These are phyloP conservation scores for Serendipita sp. DNA, from an alignment of 768 basidiomycete genomes.

Conservation along the genomic window DNA sequence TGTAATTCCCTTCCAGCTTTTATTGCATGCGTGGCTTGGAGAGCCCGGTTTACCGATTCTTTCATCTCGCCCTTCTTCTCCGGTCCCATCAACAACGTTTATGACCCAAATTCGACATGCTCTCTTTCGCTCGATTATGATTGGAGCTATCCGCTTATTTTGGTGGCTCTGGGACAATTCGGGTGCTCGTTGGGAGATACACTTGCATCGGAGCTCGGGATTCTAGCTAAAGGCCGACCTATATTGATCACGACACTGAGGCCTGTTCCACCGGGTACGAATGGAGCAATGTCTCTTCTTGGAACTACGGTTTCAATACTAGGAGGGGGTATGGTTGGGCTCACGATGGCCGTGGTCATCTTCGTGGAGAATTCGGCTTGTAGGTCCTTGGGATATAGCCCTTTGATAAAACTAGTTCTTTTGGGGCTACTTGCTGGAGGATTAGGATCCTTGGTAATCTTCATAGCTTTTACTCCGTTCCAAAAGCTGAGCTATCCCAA, in stretches of 20 bases:
- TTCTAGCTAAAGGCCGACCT: slow-evolving; percentile 54
- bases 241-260: slow-evolving; percentile 64
- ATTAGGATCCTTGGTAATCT: slow-evolving; percentile 58
- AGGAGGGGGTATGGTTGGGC: slow-evolving; percentile 62
- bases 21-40: slow-evolving; percentile 48
- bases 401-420: slow-evolving; percentile 30
- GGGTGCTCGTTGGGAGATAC: slow-evolving; percentile 85
- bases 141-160: slow-evolving; percentile 46
- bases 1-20: slow-evolving; percentile 61
- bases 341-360: slow-evolving; percentile 39
- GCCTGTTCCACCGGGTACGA: slow-evolving; percentile 74
- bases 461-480: not conserved
- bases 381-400: slow-evolving; percentile 22
- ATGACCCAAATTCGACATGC: slow-evolving; percentile 41
- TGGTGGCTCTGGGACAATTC: slow-evolving; percentile 59
- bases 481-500: not conserved
- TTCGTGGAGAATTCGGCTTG: slow-evolving; percentile 48
- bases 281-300: slow-evolving; percentile 65
- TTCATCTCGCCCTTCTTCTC: slow-evolving; percentile 1
- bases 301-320: slow-evolving; percentile 59
- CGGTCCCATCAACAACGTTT: slow-evolving; percentile 16
- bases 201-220: slow-evolving; percentile 84
- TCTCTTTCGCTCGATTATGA: slow-evolving; percentile 32
- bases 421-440: slow-evolving; percentile 58
- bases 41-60: slow-evolving; percentile 33